Evolutionary conservation across 306 rosid genomes (phyloP), one percentile per base, ranked within the genome.

Genomic region (Quercus ilex): DNA sequence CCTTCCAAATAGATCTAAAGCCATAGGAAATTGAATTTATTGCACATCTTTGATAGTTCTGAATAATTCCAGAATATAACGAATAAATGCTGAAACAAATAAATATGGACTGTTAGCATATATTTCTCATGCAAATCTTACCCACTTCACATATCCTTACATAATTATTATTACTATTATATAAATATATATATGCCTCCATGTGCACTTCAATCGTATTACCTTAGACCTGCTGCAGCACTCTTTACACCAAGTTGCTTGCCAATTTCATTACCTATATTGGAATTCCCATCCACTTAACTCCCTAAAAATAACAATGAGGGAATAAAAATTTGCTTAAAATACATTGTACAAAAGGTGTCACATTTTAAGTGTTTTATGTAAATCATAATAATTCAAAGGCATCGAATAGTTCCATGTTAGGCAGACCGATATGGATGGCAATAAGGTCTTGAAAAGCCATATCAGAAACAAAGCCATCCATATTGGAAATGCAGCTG

Each of bases 211-310:
- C 4, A 56, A 64, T 41, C 57, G 67, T 83, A 70, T 79, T 88
- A 86, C 84, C 92, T 91, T 81, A 91, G 89, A 73, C 97, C 97
- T 83, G 86, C 80, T 46, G 89, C 86, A 15, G 86, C 94, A 82
- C 98, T 94, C 90, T 84, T 88, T 57, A 82, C 56, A 71, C 98
- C 87, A 80, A 94, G 96, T 69, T 85, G 89, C 89, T 87, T 88
- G 77, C 93, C 98, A 19, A 92, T 87, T 88, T 94, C 97, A 87
- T 90, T 88, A 43, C 88, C 86, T 58, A 94, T 84, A 68, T 86
- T 59, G 7, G 97, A 77, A 83, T 90, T 91, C 59, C 83, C 86
- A 62, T 94, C 93, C 65, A 89, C 97, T 74, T 86, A 46, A 91
- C 97, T 63, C 93, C 98, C 98, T 94, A 55, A 17, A 71, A 53